Base-by-base conservation (phyloP, 2,329 filamentous ascomycete genomes). In the Trichoderma oligosporum region DNA sequence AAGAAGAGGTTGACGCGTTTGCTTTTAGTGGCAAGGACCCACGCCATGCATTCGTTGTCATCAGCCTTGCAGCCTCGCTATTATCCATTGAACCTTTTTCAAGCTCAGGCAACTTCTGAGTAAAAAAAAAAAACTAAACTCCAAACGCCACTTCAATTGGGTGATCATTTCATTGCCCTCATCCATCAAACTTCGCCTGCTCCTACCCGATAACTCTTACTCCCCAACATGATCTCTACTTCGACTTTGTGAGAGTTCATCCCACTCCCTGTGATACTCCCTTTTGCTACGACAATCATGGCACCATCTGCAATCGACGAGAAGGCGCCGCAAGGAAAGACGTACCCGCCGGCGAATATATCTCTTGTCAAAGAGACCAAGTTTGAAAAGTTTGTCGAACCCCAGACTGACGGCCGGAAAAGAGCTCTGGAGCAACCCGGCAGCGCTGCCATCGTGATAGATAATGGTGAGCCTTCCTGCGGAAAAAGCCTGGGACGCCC, bases 381-480 rank as follows among this genome's bases (percentile, higher is more conserved):
- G 61, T 86, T 86, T 66, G 82, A 85, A 61, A 78, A 78, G 60
- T 79, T 74, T 56, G 73, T 81, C 35, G 72, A 77, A 27, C 73
- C 79, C 2, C 77, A 82, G 65, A 75, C 78, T 7, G 86, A 93
- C 66, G 89, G 88, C 46, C 91, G 88, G 68, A 80, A 83, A 66
- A 79, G 82, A 64, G 92, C 89, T 60, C 79, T 82, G 49, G 74
- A 82, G 57, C 74, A 80, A 18, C 72, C 79, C 14, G 80, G 76
- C 58, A 75, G 77, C 44, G 88, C 86, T 51, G 90, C 91, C 49
- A 97, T 99, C 67, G 89, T 99, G 61, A 97, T 99, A 69, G 94
- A 99, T 76, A 97, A 97, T 87, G 94, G 92, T 95, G 76, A 60
- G 74, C 44, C n/a, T n/a, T 14, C 18, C 18, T 39, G 11, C 25